Evolutionary conservation across 371 early-diverging fungal species (phyloP).

Genomic region (Mucor ambiguus): DNA sequence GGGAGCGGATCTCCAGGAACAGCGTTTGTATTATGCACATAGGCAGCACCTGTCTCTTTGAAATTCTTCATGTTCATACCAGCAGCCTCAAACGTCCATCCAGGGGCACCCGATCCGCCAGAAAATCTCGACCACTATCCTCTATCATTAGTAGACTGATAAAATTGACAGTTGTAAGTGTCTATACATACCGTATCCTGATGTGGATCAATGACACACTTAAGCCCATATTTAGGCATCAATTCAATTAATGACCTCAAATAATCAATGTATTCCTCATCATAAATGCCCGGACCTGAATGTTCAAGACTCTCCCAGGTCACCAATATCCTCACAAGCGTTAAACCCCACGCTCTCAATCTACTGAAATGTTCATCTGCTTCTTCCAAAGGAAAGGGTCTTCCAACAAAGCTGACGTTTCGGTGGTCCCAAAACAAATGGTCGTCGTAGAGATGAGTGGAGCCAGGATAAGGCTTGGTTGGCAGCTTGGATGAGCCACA

Average conservation of each 20-base stretch:
- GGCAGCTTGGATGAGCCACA: slow-evolving; percentile 70
- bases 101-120: slow-evolving; percentile 74
- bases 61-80: slow-evolving; percentile 74
- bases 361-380: slow-evolving; percentile 78
- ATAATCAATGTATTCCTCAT: slow-evolving; percentile 81
- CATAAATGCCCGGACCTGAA: slow-evolving; percentile 74
- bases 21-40: slow-evolving; percentile 73
- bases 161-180: background rate
- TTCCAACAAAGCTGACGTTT: slow-evolving; percentile 63
- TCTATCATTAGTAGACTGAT: background rate
- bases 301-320: slow-evolving; percentile 88
- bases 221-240: slow-evolving; percentile 74
- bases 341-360: slow-evolving; percentile 79
- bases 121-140: slow-evolving; percentile 68
- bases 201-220: slow-evolving; percentile 82
- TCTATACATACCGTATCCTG: slow-evolving; percentile 56
- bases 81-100: slow-evolving; percentile 72
- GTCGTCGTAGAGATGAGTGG: slow-evolving; percentile 56
- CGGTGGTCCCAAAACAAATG: slow-evolving; percentile 64
- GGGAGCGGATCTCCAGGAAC: slow-evolving; percentile 65
- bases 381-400: slow-evolving; percentile 80
- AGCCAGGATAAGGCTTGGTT: slow-evolving; percentile 52
- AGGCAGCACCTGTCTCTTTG: slow-evolving; percentile 75
- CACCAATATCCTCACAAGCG: slow-evolving; percentile 70
- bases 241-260: slow-evolving; percentile 60